These are phyloP conservation scores for Tetrapyrgos nigripes DNA, from an alignment of 1,284 basidiomycete genomes.

Conservation along the genomic window DNA sequence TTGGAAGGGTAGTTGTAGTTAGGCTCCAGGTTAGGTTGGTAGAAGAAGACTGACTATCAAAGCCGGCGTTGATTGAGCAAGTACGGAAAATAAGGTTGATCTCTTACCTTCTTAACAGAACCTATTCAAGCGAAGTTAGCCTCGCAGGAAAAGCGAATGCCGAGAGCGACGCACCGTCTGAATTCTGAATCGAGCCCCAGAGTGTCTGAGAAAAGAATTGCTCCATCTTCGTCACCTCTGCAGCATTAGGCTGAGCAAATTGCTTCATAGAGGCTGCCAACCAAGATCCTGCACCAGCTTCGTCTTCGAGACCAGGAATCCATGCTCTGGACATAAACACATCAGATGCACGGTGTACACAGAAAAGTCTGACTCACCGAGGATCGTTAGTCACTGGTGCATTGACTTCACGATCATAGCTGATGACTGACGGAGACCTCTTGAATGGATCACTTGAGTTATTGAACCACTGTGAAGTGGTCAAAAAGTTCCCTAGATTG, in stretches of 20 bases:
- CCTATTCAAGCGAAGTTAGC: conserved; percentile 35
- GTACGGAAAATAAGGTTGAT: not conserved
- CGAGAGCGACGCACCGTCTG: conserved; percentile 43
- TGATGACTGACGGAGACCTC: no score
- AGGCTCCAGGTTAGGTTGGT: conserved; percentile 52
- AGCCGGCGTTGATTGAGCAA: no score
- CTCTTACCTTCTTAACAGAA: conserved; percentile 56
- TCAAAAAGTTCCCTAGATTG: no score
- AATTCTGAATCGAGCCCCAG: conserved; percentile 61
- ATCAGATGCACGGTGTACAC: not conserved
- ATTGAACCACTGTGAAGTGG: no score
- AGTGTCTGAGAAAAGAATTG: conserved; percentile 53
- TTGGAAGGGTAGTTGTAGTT: conserved; percentile 56
- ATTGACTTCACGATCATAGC: no score
- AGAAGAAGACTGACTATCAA: conserved; percentile 62
- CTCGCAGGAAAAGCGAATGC: conserved; percentile 1
- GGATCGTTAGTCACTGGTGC: no score
- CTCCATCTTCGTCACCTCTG: conserved; percentile 60
- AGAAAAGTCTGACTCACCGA: not conserved
- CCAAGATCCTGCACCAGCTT: conserved; percentile 66
- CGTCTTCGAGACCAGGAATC: conserved; percentile 65
- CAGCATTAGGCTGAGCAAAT: no score
- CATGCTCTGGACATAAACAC: conserved; percentile 53
- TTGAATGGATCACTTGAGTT: no score
- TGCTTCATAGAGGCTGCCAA: no score